Evolutionary conservation across 768 basidiomycete genomes (phyloP).

Genomic region (Crucibulum laeve): DNA sequence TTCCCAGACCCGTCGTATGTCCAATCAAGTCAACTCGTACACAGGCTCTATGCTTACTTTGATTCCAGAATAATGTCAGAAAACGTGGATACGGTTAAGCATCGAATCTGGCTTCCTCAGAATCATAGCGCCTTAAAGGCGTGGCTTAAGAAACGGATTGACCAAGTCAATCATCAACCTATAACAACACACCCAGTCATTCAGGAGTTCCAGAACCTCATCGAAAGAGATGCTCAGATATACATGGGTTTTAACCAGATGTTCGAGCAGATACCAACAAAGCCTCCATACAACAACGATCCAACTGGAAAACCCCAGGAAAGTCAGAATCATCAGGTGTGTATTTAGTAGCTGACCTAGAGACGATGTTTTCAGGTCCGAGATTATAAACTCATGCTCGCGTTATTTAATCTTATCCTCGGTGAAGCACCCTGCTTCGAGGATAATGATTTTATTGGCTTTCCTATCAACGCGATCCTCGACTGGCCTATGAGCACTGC

Average conservation of each 20-base stretch:
- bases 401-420: slow-evolving; percentile 37
- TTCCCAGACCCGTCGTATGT: too few relatives aligned
- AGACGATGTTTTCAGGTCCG: slow-evolving; percentile 21
- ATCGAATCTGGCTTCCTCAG: too few relatives aligned
- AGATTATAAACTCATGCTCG: slow-evolving; percentile 36
- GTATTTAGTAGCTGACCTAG: not conserved
- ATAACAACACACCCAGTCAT: slow-evolving; percentile 14
- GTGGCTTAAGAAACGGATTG: too few relatives aligned
- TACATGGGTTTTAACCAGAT: slow-evolving; percentile 29
- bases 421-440: slow-evolving; percentile 36
- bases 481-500: slow-evolving; percentile 33
- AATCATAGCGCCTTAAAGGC: too few relatives aligned
- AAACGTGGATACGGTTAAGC: too few relatives aligned
- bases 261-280: slow-evolving; percentile 18
- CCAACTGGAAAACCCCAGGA: slow-evolving; percentile 12
- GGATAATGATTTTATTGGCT: slow-evolving; percentile 34
- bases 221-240: slow-evolving; percentile 19
- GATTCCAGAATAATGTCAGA: too few relatives aligned
- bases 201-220: slow-evolving; percentile 22
- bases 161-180: too few relatives aligned
- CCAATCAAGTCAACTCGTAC: too few relatives aligned
- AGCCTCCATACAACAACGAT: slow-evolving; percentile 6
- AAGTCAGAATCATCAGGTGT: not conserved
- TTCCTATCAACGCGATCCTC: slow-evolving; percentile 43
- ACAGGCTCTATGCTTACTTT: too few relatives aligned